Evolutionary conservation across 164 flowering plant species (phyloP), one percentile per base, ranked within the genome.

Genomic region (Vitis vinifera): DNA sequence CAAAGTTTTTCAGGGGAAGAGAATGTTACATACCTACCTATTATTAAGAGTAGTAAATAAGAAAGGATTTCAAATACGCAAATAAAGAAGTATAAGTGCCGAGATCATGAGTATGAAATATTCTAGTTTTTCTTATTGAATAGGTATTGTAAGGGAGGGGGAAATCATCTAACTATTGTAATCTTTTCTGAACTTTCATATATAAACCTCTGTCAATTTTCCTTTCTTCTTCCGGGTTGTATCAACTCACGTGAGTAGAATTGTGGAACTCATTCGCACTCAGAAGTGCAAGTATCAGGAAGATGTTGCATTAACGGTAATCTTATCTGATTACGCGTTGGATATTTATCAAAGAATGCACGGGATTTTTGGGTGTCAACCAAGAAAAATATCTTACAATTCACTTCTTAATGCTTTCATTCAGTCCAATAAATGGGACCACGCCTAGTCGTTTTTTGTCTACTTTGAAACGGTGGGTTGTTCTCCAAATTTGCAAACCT

Each of bases 341-440:
- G 80, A 84, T 13, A 66, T 81, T 30, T 92, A 92, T 67, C 86
- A 73, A 50, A 71, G 68, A 6, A 89, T 92, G 97, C 65, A 51
- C 8, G 83, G 86, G 37, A 76, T 83, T 59, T 91, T 91, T 57
- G 90, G 94, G 19, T 92, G 97, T 62, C 58, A 71, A 17, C 91
- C 97, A 2, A 93, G 89, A 3, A 77, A 87, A 7, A 79, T 88
- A 30, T 91, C 95, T 13, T 91, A 66, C 67, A 94, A 94, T 69
- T 61, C 86, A 16, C 59, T 94, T 59, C 77, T 95, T 4, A 86
- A 91, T 62, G 86, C 91, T 15, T 91, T 86, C 60, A 82, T 80
- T 31, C 81, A 75, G 52, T 74, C 89, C 23, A 77, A 77, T 17
- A 83, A 86, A 67, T 87, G 89, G 87, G 85, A 78, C 12, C 68